Percentiles rank a stretch among this genome's conserved stretches.
Conservation (phyloP, 768 basidiomycete genomes). For the Mycena metata region DNA sequence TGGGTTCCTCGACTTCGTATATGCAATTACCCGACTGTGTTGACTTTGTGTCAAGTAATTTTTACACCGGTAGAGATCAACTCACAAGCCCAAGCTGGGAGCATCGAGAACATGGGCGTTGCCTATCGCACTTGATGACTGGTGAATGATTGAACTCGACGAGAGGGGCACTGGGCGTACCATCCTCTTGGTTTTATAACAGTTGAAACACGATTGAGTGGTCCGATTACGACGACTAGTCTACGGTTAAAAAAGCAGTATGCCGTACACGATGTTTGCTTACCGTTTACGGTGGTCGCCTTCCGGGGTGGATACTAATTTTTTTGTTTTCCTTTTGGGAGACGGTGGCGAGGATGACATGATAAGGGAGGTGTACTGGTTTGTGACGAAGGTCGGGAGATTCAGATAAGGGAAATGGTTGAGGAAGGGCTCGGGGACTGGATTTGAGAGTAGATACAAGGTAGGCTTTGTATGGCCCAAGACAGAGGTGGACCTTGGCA, state of each 20-base stretch:
- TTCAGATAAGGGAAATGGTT: not conserved
- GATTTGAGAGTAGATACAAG: too few relatives aligned
- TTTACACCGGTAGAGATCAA: not conserved
- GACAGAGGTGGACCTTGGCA: not conserved
- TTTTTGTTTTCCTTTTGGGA: conserved; percentile 10
- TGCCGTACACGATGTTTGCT: not conserved
- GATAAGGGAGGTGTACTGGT: not conserved
- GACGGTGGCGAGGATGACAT: conserved; percentile 7
- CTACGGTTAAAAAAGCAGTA: not conserved
- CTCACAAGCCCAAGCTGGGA: conserved; percentile 34
- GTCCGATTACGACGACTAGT: conserved; percentile 60
- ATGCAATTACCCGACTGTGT: conserved; percentile 70
- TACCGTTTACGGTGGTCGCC: conserved; percentile 32
- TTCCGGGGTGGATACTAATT: not conserved
- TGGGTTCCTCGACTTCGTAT: conserved; percentile 71
- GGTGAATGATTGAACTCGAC: not conserved
- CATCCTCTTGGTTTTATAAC: conserved; percentile 70
- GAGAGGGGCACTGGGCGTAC: conserved; percentile 43
- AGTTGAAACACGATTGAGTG: conserved; percentile 67
- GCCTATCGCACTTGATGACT: conserved; percentile 57
- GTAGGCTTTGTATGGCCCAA: not conserved
- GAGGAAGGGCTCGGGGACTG: not conserved
- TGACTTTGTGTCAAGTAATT: not conserved
- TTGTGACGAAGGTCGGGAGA: not conserved
- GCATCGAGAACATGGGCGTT: conserved; percentile 55